Evolutionary conservation across 108 stramenopile species (phyloP), one percentile per base, ranked within the genome.

Genomic region (Cylindrotheca fusiformis): DNA sequence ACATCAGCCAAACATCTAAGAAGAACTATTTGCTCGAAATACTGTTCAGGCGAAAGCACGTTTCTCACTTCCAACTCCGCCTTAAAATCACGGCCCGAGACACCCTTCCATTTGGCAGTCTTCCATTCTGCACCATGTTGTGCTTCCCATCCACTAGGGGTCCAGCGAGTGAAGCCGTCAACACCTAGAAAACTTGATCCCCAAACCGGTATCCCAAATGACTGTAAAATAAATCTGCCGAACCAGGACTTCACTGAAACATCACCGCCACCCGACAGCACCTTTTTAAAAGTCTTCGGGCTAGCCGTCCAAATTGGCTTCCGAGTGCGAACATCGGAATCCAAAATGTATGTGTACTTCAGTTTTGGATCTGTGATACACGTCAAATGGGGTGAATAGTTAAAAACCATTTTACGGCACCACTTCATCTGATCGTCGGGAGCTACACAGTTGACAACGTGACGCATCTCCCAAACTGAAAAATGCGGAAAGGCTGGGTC

Each of bases 191-290:
- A 69, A 18, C 64, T 63, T 20, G 48, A 23, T 3, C 75, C 75
- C 75, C 75, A 76, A 12, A 57, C 63, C 17, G 75, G 75, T 2
- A 76, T 62, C 0, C 75, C 75, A 55, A 76, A 76, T 27, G 75
- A 55, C 25, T 65, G 53, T 20, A 32, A 47, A 33, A 72, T 56
- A 26, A 71, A 71, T 3, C 75, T 52, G 6, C 69, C 75, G 51
- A 67, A 76, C 75, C 69, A 76, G 10, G 75, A 63, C 14, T 69
- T 53, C 18, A 69, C 69, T 18, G 68, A 68, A 31, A 55, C 65
- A 20, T 24, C 20, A 48, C 75, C 68, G 1, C 69, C 76, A 1
- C 76, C 70, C 28, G 58, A 58, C 49, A 77, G 27, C 1, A 77
- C 26, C 36, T 68, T 64, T 62, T 55, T 65, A 49, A 71, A 77